Base-by-base conservation (phyloP, 257 asterid species). In the Ballota nigra region DNA sequence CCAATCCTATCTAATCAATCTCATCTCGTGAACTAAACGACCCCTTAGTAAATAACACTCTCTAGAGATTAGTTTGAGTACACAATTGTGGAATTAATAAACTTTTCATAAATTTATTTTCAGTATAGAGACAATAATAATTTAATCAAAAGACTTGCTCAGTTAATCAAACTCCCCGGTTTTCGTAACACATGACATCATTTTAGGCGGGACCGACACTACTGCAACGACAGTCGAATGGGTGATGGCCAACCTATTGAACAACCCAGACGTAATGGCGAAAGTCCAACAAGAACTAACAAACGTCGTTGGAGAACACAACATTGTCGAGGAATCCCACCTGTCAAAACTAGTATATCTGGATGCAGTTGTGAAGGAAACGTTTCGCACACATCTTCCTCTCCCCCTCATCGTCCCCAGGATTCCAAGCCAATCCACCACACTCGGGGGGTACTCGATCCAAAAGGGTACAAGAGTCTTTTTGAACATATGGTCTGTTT, bases 361-460 rank as follows among this genome's bases (percentile, higher is more conserved):
- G 8, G 36, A 64, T 19, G 55, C 69, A 64, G 69, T 64, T 22
- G 69, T 64, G 36, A 64, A 64, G 56, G 69, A 64, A 22, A 64
- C 36, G 19, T 5, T 20, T 3, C 69, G 69, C 6, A 19, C 40
- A 8, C 69, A 64, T 15, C 69, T 38, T 20, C 56, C 56, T 13
- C 69, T 64, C n/a, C 69, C 69, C 29, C 55, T 40, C 8, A 40
- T 31, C 67, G 47, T 40, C 22, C 69, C 69, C 22, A 24, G 69
- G 0, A 3, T 64, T 5, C 36, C 69, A 6, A 64, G 6, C 36
- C 19, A 64, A 15, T 3, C 69, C 56, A 64, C 69, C 22, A 64
- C 56, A 8, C 26, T 64, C 8, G 55, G 69, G 5, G 56, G 69
- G 5, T 64, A 40, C 23, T 18, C 56, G 0, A 41, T 64, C 38